These are phyloP conservation scores for Hypoxylon lienhwacheense DNA, from an alignment of 495 filamentous ascomycete species.

Conservation along the genomic window DNA sequence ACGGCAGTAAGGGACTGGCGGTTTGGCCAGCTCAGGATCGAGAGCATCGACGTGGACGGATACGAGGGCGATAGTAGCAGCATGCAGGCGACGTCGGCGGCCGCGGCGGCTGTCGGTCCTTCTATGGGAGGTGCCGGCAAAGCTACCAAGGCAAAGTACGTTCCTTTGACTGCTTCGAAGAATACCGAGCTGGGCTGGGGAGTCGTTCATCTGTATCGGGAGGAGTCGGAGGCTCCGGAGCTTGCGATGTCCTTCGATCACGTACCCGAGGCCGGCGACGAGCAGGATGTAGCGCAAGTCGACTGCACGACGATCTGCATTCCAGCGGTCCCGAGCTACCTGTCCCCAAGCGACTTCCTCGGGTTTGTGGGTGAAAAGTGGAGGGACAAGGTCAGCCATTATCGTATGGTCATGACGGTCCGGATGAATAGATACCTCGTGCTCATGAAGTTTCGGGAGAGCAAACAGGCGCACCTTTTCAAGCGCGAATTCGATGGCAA, in stretches of 20 bases:
- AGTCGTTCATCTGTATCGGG: slow-evolving; percentile 90
- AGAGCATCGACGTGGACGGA: slow-evolving; percentile 45
- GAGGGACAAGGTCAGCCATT: slow-evolving; percentile 86
- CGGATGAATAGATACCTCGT: slow-evolving; percentile 93
- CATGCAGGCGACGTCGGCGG: slow-evolving; percentile 36
- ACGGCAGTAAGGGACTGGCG: slow-evolving; percentile 51
- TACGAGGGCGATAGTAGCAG: slow-evolving; percentile 4
- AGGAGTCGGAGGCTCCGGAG: slow-evolving; percentile 71
- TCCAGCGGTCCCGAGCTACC: slow-evolving; percentile 89
- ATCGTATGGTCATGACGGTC: slow-evolving; percentile 90
- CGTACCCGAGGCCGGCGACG: slow-evolving; percentile 36
- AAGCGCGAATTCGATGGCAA: slow-evolving; percentile 90
- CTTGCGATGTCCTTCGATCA: slow-evolving; percentile 33
- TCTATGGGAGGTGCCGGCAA: slow-evolving; percentile 48
- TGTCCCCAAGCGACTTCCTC: slow-evolving; percentile 87
- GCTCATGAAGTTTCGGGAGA: slow-evolving; percentile 89
- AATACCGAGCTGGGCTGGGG: slow-evolving; percentile 87
- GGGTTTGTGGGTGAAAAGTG: slow-evolving; percentile 92
- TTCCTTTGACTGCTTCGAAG: slow-evolving; percentile 67
- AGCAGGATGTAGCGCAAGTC: slow-evolving; percentile 48
- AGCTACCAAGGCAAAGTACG: slow-evolving; percentile 71
- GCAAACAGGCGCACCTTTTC: slow-evolving; percentile 73
- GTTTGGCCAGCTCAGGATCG: slow-evolving; percentile 48
- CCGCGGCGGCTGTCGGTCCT: slow-evolving; percentile 47
- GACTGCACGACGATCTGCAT: slow-evolving; percentile 92